These are phyloP conservation scores for Gigaspora rosea DNA, from an alignment of 192 early-diverging fungal genomes.

Conservation along the genomic window DNA sequence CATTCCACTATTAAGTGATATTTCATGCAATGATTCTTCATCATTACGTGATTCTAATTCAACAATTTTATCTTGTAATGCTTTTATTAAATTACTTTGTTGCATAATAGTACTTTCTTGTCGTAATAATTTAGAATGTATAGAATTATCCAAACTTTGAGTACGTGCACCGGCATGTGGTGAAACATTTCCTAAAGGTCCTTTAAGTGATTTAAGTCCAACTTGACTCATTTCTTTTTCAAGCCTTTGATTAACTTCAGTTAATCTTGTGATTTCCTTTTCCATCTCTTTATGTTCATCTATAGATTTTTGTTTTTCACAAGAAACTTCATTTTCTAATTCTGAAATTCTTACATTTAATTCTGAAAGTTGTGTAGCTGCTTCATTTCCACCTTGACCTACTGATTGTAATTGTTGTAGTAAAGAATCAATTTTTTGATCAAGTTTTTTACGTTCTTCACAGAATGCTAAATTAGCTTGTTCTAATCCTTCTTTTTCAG, in stretches of 20 bases:
- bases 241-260: constrained; percentile 16
- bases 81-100: neutral
- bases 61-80: neutral
- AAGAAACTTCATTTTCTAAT: constrained; percentile 3
- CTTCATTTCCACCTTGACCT: constrained; percentile 6
- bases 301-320: neutral
- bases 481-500: constrained; percentile 22
- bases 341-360: constrained; percentile 10
- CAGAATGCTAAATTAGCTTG: neutral
- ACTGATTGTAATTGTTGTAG: neutral
- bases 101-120: neutral
- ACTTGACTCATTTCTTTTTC: constrained; percentile 7
- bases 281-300: neutral
- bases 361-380: neutral
- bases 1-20: constrained; percentile 9
- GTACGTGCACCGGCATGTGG: too few relatives aligned
- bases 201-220: neutral
- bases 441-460: constrained; percentile 24
- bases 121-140: neutral
- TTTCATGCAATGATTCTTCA: neutral
- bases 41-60: constrained; percentile 6
- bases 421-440: constrained; percentile 24
- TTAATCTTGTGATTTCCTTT: constrained; percentile 20
- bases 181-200: too few relatives aligned
- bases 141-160: neutral